A percentile compares a stretch with the other conserved stretches of the same genome.
Conservation (phyloP, 2,329 filamentous ascomycete genomes). For the Penicillium olsonii region DNA sequence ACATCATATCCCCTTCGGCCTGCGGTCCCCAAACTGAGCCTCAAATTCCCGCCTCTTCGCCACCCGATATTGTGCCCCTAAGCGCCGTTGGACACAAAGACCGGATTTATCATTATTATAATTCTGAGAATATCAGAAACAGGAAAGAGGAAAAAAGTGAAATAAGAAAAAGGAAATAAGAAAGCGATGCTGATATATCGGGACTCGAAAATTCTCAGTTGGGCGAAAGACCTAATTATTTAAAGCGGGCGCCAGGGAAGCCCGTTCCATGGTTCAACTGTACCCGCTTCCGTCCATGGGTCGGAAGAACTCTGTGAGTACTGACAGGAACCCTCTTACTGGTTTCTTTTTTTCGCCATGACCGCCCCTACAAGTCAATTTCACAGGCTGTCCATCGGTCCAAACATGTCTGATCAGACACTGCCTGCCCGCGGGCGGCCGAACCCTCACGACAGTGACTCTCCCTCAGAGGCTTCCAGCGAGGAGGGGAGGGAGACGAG, state of each 20-base stretch:
- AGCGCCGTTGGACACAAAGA: conserved; percentile 22
- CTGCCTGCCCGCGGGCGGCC: conserved; percentile 24
- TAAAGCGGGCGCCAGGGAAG: conserved; percentile 28
- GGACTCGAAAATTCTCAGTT: not conserved
- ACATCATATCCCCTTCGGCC: conserved; percentile 20
- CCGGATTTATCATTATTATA: not conserved
- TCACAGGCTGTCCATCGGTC: conserved; percentile 40
- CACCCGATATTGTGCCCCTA: conserved; percentile 13
- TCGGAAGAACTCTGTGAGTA: conserved; percentile 36
- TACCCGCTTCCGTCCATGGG: conserved; percentile 40
- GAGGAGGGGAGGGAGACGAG: conserved; percentile 18
- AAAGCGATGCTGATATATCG: not conserved
- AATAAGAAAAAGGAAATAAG: not conserved
- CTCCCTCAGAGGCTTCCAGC: conserved; percentile 16
- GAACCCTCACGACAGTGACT: conserved; percentile 21
- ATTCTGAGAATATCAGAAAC: too few relatives aligned
- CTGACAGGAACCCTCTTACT: conserved; percentile 2
- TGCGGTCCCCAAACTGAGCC: conserved; percentile 13
- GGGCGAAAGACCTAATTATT: conserved; percentile 24
- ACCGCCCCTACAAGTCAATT: conserved; percentile 43
- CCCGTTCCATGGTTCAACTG: conserved; percentile 29
- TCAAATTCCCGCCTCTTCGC: conserved; percentile 6
- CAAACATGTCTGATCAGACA: conserved; percentile 31
- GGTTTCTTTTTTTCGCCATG: conserved; percentile 31
- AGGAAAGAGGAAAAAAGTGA: not conserved